Percentiles rank a stretch among this genome's conserved stretches.
Conservation (phyloP, 805 yeast species). For the Candida fluviatilis region DNA sequence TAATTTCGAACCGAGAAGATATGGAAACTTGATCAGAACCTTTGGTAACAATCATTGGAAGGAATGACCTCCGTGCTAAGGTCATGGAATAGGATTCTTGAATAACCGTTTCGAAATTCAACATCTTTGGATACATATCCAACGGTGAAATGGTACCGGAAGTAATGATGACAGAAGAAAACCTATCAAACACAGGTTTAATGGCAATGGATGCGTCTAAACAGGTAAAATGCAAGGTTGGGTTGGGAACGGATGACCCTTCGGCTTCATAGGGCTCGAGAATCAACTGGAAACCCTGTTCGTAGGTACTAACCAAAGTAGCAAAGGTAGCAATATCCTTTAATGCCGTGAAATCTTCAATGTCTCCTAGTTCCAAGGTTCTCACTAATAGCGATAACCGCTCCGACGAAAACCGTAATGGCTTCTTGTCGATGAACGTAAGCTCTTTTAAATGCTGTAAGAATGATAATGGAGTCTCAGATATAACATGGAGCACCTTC, state of each 20-base stretch:
- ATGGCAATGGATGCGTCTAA: conserved; percentile 97
- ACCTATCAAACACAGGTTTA: conserved; percentile 92
- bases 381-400: conserved; percentile 82
- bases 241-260: conserved; percentile 93
- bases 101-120: conserved; percentile 86
- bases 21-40: conserved; percentile 98
- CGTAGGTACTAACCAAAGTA: conserved; percentile 91
- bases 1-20: conserved; percentile 90
- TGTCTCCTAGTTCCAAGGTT: conserved; percentile 80
- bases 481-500: conserved; percentile 95
- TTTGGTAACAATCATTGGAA: conserved; percentile 94
- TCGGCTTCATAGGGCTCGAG: conserved; percentile 95
- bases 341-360: conserved; percentile 88
- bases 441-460: conserved; percentile 88
- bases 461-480: conserved; percentile 95
- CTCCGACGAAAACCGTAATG: conserved; percentile 88
- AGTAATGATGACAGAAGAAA: conserved; percentile 88
- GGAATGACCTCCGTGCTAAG: conserved; percentile 81
- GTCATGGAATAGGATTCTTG: conserved; percentile 97
- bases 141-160: conserved; percentile 98
- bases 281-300: conserved; percentile 84
- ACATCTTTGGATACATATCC: conserved; percentile 98
- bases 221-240: conserved; percentile 88
- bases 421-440: conserved; percentile 90
- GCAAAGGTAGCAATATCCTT: conserved; percentile 98